A percentile compares a stretch with the other conserved stretches of the same genome.
These are phyloP conservation scores for Cerioporus squamosus DNA, from an alignment of 1,284 basidiomycete species.

Conservation along the genomic window DNA sequence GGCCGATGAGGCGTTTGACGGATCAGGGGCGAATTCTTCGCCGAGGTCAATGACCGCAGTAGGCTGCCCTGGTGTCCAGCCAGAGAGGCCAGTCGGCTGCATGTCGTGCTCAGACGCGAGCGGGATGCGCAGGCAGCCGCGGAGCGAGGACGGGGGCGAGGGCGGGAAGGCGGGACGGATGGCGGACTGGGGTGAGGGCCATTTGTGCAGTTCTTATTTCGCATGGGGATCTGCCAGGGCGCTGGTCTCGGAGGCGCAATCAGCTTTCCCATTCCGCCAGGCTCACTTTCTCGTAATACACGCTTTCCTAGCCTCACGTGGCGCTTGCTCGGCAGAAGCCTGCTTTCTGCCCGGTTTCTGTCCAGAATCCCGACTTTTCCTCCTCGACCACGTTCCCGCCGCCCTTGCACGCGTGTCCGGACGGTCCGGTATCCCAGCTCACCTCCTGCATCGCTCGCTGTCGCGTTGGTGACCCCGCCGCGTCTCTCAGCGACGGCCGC, in stretches of 20 bases:
- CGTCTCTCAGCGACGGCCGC: no score
- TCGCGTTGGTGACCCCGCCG: no score
- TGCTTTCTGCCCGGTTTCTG: background rate
- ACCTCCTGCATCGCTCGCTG: background rate
- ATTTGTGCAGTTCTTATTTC: slow-evolving; percentile 24
- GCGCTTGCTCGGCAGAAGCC: slow-evolving; percentile 1
- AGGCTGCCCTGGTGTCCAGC: slow-evolving; percentile 24
- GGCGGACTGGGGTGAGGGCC: slow-evolving; percentile 18
- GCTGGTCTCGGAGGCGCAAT: slow-evolving; percentile 23
- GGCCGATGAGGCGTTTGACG: slow-evolving; percentile 21
- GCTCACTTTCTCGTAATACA: slow-evolving; percentile 22
- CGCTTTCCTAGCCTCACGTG: slow-evolving; percentile 15
- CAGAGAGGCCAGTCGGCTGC: slow-evolving; percentile 20
- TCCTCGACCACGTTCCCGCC: slow-evolving; percentile 11
- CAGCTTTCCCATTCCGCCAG: slow-evolving; percentile 23
- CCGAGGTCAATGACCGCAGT: slow-evolving; percentile 31
- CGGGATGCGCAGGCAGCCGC: background rate
- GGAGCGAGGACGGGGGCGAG: background rate
- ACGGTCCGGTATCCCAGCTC: background rate
- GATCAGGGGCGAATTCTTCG: slow-evolving; percentile 25
- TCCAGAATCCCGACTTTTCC: background rate
- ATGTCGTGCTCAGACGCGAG: slow-evolving; percentile 17
- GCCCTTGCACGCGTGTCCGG: no score
- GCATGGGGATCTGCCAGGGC: slow-evolving; percentile 16
- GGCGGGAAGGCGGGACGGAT: slow-evolving; percentile 12